phyloP scores from a whole-genome alignment of 805 yeast species.

The Alloascoidea africana region DNA sequence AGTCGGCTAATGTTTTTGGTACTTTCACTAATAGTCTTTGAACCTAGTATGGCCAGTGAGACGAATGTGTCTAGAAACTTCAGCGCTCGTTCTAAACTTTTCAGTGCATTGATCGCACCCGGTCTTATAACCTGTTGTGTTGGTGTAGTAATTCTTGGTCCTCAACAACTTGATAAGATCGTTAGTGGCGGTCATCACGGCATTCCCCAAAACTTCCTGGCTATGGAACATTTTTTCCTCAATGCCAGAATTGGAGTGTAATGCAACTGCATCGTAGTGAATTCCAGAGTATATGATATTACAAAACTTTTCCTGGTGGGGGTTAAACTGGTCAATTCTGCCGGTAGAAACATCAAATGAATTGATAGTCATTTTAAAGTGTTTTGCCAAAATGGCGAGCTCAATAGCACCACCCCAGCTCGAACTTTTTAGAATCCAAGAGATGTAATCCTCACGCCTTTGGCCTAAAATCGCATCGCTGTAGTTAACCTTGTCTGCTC shows the following conservation, averaged over 20 bases:
- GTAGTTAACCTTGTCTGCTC: constrained; percentile 27
- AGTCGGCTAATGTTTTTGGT: too few species aligned
- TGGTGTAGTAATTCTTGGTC: constrained; percentile 42
- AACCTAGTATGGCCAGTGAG: background rate
- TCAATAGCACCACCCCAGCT: constrained; percentile 86
- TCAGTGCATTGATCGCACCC: constrained; percentile 1
- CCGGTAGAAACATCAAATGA: constrained; percentile 55
- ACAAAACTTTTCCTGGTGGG: constrained; percentile 27
- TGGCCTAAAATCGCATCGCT: constrained; percentile 44
- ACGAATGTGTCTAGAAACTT: background rate
- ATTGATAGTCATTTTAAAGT: constrained; percentile 33
- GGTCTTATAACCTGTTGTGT: constrained; percentile 24
- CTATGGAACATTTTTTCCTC: constrained; percentile 21
- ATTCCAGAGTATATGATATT: constrained; percentile 51
- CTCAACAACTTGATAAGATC: constrained; percentile 30
- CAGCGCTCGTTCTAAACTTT: constrained; percentile 1
- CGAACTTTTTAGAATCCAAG: constrained; percentile 44
- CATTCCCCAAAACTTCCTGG: constrained; percentile 15
- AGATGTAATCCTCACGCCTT: constrained; percentile 28
- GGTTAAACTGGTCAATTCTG: constrained; percentile 37
- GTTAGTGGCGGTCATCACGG: constrained; percentile 22
- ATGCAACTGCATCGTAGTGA: constrained; percentile 55
- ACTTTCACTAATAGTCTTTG: constrained; percentile 1
- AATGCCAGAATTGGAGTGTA: constrained; percentile 14
- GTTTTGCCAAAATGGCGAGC: constrained; percentile 40